Evolutionary conservation across 208 protist species (phyloP), one percentile per base, ranked within the genome.

Genomic region (Naegleria gruberi): DNA sequence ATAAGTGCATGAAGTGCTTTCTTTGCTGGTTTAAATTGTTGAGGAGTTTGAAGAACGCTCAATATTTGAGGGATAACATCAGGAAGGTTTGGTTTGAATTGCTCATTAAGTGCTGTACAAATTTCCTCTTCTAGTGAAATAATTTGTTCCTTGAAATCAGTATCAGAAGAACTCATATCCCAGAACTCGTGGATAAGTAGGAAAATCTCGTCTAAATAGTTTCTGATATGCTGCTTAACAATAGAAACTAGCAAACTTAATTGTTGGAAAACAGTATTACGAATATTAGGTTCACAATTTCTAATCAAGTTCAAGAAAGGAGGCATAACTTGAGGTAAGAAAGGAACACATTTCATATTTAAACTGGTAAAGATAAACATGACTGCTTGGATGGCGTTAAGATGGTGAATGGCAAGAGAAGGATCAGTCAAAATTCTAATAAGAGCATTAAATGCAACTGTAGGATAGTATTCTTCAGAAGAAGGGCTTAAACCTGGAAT

Each of bases 31-130:
- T 47, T 17, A 45, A 41, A 81, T 40, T 30, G 17, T 43, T 88
- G 87, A 82, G 85, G 30, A 10, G 23, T 57, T 55, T 82, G 19
- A 0, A 92, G 17, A 23, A 96, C 92, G 26, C 89, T 87, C 40
- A 97, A 88, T 65, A 97, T 92, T 83, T 94, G 91, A 65, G 97
- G 96, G 34, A 98, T 91, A 23, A 98, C 91, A 82, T 95, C 89
- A 26, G 93, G 91, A 46, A 98, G 77, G 85, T 97, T 96, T 4
- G 93, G 90, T 91, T 97, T 97, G 89, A 98, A 97, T 84, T 98
- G 96, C 82, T 96, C 94, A 82, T 93, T 93, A 3, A 98, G 83
- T 40, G 96, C 96, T 0, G 89, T 10, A 34, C 92, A 92, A n/a
- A 98, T 94, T 85, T 95, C 92, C 89, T 97, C 96, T 30, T 97